Percentiles rank a stretch among this genome's conserved stretches.
Evolutionary conservation across 768 basidiomycete genomes (phyloP).

Genomic region (Russula sp.): DNA sequence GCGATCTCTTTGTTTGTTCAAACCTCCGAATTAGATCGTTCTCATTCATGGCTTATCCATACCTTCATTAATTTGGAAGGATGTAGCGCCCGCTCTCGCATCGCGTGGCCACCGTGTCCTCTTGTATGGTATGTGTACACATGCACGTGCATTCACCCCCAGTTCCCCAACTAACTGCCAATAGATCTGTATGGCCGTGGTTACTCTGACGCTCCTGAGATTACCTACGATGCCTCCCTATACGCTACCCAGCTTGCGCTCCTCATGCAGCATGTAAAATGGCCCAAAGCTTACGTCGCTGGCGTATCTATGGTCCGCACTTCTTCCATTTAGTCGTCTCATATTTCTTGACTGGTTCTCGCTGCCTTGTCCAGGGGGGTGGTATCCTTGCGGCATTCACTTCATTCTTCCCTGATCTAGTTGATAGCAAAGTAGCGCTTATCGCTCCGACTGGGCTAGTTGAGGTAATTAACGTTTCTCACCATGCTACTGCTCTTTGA

Average conservation of each 20-base stretch:
- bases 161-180: neutral
- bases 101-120: constrained; percentile 65
- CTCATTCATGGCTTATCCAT: constrained; percentile 75
- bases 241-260: constrained; percentile 77
- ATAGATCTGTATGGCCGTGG: constrained; percentile 77
- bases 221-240: constrained; percentile 56
- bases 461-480: constrained; percentile 38
- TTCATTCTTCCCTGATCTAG: constrained; percentile 64
- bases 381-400: constrained; percentile 67
- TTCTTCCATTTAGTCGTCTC: neutral
- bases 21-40: constrained; percentile 45
- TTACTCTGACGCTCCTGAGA: constrained; percentile 74
- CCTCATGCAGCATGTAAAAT: constrained; percentile 70
- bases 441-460: constrained; percentile 67
- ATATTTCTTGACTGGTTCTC: neutral
- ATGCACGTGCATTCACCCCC: neutral
- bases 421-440: constrained; percentile 57
- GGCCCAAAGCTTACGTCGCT: constrained; percentile 58
- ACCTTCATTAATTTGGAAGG: constrained; percentile 72
- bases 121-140: constrained; percentile 61
- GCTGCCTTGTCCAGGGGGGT: constrained; percentile 49
- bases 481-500: neutral
- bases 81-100: constrained; percentile 61
- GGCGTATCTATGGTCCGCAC: constrained; percentile 69
- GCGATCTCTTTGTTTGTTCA: neutral